Conservation (phyloP, 2,329 filamentous ascomycete species). For the Alternaria triticimaculans region DNA sequence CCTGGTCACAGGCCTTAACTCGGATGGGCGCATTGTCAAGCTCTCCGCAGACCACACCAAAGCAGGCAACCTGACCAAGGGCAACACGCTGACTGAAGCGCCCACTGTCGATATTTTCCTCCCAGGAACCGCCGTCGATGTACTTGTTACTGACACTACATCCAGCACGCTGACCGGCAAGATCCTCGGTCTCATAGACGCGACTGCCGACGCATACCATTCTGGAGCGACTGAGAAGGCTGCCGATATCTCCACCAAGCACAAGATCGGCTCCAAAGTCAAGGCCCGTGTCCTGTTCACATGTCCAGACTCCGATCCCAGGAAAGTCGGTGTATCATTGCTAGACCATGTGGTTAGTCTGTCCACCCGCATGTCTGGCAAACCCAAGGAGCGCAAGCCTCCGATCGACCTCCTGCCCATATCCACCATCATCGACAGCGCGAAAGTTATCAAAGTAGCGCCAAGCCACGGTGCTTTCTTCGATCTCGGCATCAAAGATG, state of each 20-base stretch:
- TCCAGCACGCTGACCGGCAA: slow-evolving; percentile 83
- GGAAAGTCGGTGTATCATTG: slow-evolving; percentile 86
- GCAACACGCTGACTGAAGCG: slow-evolving; percentile 73
- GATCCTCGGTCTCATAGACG: slow-evolving; percentile 88
- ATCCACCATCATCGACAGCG: slow-evolving; percentile 78
- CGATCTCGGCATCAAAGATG: slow-evolving; percentile 69
- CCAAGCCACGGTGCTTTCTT: slow-evolving; percentile 82
- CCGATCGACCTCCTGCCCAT: slow-evolving; percentile 69
- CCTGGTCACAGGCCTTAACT: slow-evolving; percentile 74
- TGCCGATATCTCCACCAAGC: slow-evolving; percentile 75
- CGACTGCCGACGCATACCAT: slow-evolving; percentile 89
- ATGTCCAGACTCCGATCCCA: slow-evolving; percentile 77
- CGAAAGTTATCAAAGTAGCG: slow-evolving; percentile 81
- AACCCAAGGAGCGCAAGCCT: slow-evolving; percentile 53
- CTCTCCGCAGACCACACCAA: slow-evolving; percentile 77
- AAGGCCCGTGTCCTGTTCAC: slow-evolving; percentile 88
- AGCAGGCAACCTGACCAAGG: slow-evolving; percentile 70
- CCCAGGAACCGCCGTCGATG: slow-evolving; percentile 87
- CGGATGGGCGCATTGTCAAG: slow-evolving; percentile 84
- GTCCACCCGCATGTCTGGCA: slow-evolving; percentile 48
- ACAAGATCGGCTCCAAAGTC: slow-evolving; percentile 82
- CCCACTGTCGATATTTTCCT: slow-evolving; percentile 89
- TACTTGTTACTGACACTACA: slow-evolving; percentile 79
- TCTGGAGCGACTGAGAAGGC: slow-evolving; percentile 76
- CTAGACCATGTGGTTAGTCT: slow-evolving; percentile 82